Evolutionary conservation across 768 basidiomycete genomes (phyloP), one percentile per base, ranked within the genome.

Genomic region (Rickenella mellea): DNA sequence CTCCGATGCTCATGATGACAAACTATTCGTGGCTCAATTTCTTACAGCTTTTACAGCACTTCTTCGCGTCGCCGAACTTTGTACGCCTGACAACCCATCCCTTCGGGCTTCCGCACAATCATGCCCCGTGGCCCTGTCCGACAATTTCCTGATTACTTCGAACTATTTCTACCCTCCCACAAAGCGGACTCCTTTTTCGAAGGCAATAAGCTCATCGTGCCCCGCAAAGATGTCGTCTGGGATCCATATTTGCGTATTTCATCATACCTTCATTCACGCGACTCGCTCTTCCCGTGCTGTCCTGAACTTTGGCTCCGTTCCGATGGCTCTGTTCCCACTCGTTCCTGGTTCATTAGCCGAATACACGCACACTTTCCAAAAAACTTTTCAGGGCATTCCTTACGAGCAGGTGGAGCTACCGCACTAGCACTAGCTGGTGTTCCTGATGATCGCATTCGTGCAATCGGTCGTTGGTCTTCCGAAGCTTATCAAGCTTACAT

Each of bases 401-500:
- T 68, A 41, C 63, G 61, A 12, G 52, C 68, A 6, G 67, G 70
- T 0, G 66, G 69, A 5, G 66, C 69, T 0, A 73, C 69, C 3
- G 50, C 39, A 7, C 52, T 66, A 2, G 69, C 70, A 0, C 46
- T 48, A n/a, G 22, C 44, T 0, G 64, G 67, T 0, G 48, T 54
- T 1, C 37, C 61, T 0, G 53, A 57, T 1, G 38, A 51, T 26
- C 26, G 51, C 19, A 70, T 71, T 30, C 67, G 66, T 41, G 61
- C 57, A 0, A 44, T 54, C 1, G 66, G 69, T 0, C 52, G 66
- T 1, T 71, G 70, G 69, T 44, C 63, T 0, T 67, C 65, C 0
- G 50, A 57, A 1, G 46, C 63, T 0, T 70, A 55, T 42, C 49
- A 55, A 22, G 50, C 56, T 22, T 70, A 71, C 48, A 63, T 71